Evolutionary conservation across 805 yeast species (phyloP), one percentile per base, ranked within the genome.

Genomic region (Metschnikowia borealis): DNA sequence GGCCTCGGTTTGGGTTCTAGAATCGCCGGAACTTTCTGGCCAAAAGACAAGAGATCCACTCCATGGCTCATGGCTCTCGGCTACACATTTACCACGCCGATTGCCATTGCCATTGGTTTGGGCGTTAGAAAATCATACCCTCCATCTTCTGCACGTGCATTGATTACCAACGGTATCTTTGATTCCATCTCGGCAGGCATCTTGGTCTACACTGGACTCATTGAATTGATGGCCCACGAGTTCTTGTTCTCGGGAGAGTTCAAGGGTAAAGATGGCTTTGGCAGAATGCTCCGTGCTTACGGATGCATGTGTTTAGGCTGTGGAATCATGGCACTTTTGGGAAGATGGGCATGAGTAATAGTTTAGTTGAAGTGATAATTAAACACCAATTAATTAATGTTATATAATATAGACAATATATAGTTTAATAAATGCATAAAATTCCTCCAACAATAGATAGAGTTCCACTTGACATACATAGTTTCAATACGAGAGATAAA

Each of bases 1-100:
- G 96, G 96, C 45, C 74, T 89, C 44, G 96, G 96, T 52, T 72
- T 89, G 56, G 96, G 96, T 21, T 78, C 92, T 7, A 80, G 96
- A 66, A 74, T 86, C 35, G 85, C 89, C 1, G 75, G 74, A 31
- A 73, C 81, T 0, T 70, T 74, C 2, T 84, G 84, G 80, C 85
- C 86, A 7, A 46, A 58, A 6, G 52, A 59, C 20, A 65, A 62
- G 58, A 70, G 74, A 54, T 69, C 61, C 56, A 77, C 84, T 0
- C 89, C 89, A 15, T 69, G 73, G 73, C 14, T 64, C 11, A 56
- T 69, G 58, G 64, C 69, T 2, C 47, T 61, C 23, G 66, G 58
- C 10, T 69, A 63, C 52, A 62, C 62, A 20, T 52, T 69, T 32
- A 62, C 67, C 37, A 69, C 73, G 13, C 73, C 73, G 2, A 55